Evolutionary conservation across 2,329 filamentous ascomycete species (phyloP).

Genomic region (Claviceps spartinae): DNA sequence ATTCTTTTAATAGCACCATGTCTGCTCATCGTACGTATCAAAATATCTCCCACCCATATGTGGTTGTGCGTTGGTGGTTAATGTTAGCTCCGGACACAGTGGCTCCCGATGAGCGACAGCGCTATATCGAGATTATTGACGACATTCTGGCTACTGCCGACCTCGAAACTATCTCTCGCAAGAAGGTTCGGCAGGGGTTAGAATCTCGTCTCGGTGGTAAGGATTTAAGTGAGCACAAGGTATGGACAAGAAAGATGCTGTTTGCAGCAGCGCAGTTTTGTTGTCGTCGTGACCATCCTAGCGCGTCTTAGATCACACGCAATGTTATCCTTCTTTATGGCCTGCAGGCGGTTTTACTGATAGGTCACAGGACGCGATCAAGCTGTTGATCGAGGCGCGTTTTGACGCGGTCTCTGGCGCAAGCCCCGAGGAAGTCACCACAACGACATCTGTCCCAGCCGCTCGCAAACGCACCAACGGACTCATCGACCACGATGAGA

Average conservation of each 20-base stretch:
- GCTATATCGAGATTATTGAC: constrained; percentile 47
- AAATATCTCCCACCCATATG: neutral
- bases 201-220: constrained; percentile 41
- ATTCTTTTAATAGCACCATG: constrained; percentile 8
- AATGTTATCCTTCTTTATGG: neutral
- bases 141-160: constrained; percentile 43
- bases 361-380: constrained; percentile 46
- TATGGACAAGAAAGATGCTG: constrained; percentile 11
- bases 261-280: neutral
- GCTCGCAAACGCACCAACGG: constrained; percentile 24
- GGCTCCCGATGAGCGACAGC: constrained; percentile 31
- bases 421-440: constrained; percentile 33
- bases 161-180: constrained; percentile 49
- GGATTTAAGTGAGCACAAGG: constrained; percentile 47
- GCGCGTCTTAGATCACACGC: neutral
- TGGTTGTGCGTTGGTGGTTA: neutral
- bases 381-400: constrained; percentile 56
- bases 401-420: constrained; percentile 54
- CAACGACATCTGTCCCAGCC: constrained; percentile 18
- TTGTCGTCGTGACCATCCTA: neutral
- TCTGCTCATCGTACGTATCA: constrained; percentile 12
- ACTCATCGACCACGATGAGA: constrained; percentile 26
- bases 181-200: constrained; percentile 45
- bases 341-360: neutral
- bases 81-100: constrained; percentile 23